A percentile compares a stretch with the other conserved stretches of the same genome.
These are phyloP conservation scores for Coniochaeta sp. DNA, from an alignment of 2,329 filamentous ascomycete genomes.

Conservation along the genomic window DNA sequence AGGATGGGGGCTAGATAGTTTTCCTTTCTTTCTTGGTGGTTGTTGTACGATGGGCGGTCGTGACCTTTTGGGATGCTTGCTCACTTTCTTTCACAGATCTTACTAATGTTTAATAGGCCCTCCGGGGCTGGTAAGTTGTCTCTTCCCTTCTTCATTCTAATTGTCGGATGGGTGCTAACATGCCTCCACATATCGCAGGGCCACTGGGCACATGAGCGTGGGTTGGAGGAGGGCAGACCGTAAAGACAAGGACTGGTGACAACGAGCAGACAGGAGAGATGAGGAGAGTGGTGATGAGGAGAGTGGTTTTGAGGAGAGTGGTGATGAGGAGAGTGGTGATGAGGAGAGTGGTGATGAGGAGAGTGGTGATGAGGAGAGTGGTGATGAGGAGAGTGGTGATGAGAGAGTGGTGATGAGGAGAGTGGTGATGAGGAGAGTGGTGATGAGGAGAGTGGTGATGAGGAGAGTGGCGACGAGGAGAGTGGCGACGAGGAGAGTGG, in stretches of 20 bases:
- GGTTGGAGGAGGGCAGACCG: background rate
- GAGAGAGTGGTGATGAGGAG: too few species aligned
- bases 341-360: too few species aligned
- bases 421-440: too few species aligned
- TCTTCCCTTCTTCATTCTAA: background rate
- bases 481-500: too few species aligned
- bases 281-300: too few species aligned
- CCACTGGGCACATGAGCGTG: background rate
- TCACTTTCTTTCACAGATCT: background rate
- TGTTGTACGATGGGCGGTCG: background rate
- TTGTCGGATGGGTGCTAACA: background rate
- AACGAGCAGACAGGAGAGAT: too few species aligned
- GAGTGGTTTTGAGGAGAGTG: too few species aligned
- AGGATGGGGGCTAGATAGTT: slow-evolving; percentile 1
- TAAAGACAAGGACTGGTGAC: background rate
- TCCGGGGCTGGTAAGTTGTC: slow-evolving; percentile 1
- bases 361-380: too few species aligned
- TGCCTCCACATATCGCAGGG: background rate
- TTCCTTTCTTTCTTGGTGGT: background rate
- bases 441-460: too few species aligned
- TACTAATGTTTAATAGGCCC: background rate
- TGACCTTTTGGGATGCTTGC: background rate
- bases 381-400: too few species aligned
- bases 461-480: too few species aligned
- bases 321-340: too few species aligned